Base-by-base conservation (phyloP, 306 rosid species). In the Astragalus membranaceus region DNA sequence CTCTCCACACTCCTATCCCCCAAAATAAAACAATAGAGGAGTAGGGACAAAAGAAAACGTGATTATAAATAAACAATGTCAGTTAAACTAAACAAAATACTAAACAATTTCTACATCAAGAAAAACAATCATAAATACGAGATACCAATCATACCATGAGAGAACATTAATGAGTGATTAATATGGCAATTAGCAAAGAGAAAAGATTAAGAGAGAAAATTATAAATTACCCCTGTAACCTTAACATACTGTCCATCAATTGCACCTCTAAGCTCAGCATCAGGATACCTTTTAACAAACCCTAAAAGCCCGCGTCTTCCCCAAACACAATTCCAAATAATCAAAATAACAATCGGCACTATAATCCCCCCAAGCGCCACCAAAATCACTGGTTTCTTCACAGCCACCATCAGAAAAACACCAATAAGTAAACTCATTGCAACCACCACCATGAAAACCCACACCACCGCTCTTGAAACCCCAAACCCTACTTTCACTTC, bases 231-330 rank as follows among this genome's bases (percentile, higher is more conserved):
- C 99, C 99, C 99, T 0, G 99, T 94, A 64, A 94, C 97, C 91
- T 94, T 94, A 72, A 94, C 97, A 77, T 83, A 94, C 78, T 94
- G 97, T 70, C 99, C 99, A 82, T 89, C 92, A 77, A 77, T 75
- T 75, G 99, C 97, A 43, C 97, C 95, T 75, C 99, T 89, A 43
- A 94, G 91, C 79, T 91, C 96, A 64, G 95, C 92, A 72, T 94
- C 96, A 50, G 97, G 97, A 43, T 83, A 85, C 74, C 95, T 85
- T 66, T 75, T 81, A 12, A 91, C 91, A 79, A 84, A 94, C 80
- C 91, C 91, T 67, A 91, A 66, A 79, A 94, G 72, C 75, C 92
- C 95, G 70, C 74, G 70, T 76, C 82, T 84, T 8, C 88, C 84
- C 91, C 91, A 94, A 50, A 64, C 67, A 64, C 79, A 83, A 75